phyloP scores from a whole-genome alignment of 1,284 basidiomycete species.

The Cutaneotrichosporon sp. region DNA sequence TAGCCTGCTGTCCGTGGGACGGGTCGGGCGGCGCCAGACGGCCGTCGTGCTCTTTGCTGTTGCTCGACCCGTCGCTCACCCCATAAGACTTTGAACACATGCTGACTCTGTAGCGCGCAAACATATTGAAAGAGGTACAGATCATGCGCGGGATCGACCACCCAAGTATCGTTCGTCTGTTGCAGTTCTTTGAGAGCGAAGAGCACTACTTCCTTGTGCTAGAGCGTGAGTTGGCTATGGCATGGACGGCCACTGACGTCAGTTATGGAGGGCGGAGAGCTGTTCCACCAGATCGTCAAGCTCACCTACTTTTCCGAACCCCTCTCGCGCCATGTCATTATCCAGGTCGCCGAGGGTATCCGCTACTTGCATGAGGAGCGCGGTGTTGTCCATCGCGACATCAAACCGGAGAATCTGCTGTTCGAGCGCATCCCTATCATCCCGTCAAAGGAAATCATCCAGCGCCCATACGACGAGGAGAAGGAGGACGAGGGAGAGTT shows the following conservation, averaged over 20 bases:
- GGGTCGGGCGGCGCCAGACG: neutral
- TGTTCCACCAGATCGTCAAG: constrained; percentile 99
- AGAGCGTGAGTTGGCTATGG: constrained; percentile 60
- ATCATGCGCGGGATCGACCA: constrained; percentile 97
- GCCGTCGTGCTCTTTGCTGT: neutral
- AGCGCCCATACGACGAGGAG: constrained; percentile 92
- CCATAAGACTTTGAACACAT: too few species aligned
- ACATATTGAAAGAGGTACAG: constrained; percentile 99
- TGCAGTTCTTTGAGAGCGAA: constrained; percentile 81
- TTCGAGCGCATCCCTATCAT: constrained; percentile 92
- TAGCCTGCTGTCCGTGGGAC: neutral
- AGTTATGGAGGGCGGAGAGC: constrained; percentile 96
- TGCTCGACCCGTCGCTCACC: constrained; percentile 16
- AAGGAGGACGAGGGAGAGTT: constrained; percentile 99
- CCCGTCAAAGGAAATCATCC: constrained; percentile 70
- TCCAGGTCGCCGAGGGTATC: constrained; percentile 94
- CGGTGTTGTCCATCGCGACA: constrained; percentile 83
- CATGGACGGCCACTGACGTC: constrained; percentile 8
- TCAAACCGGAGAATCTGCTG: constrained; percentile 97
- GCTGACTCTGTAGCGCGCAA: constrained; percentile 67
- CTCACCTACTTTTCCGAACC: constrained; percentile 98
- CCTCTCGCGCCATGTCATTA: constrained; percentile 88
- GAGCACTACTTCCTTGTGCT: constrained; percentile 94
- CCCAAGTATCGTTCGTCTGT: constrained; percentile 80
- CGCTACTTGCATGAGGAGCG: constrained; percentile 95